These are phyloP conservation scores for Ceratocystis alfenasii DNA, from an alignment of 2,329 filamentous ascomycete genomes.

Conservation along the genomic window DNA sequence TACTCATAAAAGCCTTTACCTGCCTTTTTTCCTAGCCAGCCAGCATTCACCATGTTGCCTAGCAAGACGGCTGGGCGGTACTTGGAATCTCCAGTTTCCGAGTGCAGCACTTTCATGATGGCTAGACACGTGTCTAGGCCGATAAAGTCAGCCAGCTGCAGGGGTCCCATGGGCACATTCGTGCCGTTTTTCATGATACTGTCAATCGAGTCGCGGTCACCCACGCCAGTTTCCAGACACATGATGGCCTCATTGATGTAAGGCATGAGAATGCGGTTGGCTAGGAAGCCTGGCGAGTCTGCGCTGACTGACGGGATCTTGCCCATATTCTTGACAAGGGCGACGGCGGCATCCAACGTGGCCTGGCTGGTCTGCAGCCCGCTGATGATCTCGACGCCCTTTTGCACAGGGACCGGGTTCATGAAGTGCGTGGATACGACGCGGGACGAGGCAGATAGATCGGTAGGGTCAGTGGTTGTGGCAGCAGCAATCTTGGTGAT, in stretches of 20 bases:
- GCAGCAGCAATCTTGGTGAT: constrained; percentile 92
- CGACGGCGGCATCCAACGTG: constrained; percentile 71
- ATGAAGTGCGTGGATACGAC: constrained; percentile 97
- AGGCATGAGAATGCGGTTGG: constrained; percentile 95
- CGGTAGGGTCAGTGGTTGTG: constrained; percentile 63
- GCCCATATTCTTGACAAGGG: constrained; percentile 82
- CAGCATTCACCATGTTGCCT: constrained; percentile 92
- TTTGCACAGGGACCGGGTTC: constrained; percentile 95
- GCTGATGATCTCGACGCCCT: constrained; percentile 94
- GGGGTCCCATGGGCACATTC: constrained; percentile 93
- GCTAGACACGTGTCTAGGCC: constrained; percentile 90
- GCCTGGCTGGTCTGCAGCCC: constrained; percentile 78
- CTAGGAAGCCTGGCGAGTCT: constrained; percentile 86
- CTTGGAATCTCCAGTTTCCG: constrained; percentile 88
- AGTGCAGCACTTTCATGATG: constrained; percentile 91
- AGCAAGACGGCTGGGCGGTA: constrained; percentile 82
- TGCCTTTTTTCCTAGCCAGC: constrained; percentile 95
- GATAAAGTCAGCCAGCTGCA: constrained; percentile 92
- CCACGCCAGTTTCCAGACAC: constrained; percentile 87
- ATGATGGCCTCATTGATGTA: constrained; percentile 98
- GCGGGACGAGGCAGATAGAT: constrained; percentile 69
- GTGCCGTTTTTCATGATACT: constrained; percentile 99
- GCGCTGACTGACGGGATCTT: constrained; percentile 81
- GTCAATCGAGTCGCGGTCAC: constrained; percentile 82
- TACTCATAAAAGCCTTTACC: constrained; percentile 95